Conservation (phyloP, 345 rosid species). For the Arabidopsis suecica region DNA sequence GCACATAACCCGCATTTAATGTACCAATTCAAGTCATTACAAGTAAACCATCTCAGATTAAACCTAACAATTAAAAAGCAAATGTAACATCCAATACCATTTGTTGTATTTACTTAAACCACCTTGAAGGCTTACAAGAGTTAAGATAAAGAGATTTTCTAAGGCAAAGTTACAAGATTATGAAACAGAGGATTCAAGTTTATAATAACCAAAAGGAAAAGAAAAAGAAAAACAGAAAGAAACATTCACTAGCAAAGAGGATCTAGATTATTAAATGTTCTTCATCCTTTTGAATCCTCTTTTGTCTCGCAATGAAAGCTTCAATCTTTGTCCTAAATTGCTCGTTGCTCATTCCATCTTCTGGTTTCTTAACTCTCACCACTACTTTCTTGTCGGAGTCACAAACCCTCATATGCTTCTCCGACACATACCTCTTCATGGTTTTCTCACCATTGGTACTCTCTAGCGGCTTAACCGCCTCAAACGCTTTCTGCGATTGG, state of each 20-base stretch:
- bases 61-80: not conserved
- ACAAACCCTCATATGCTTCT: slow-evolving; percentile 47
- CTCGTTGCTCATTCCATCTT: slow-evolving; percentile 75
- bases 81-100: slow-evolving; percentile 12
- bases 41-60: not conserved
- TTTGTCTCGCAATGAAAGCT: slow-evolving; percentile 82
- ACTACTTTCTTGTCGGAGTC: slow-evolving; percentile 37
- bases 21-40: not conserved
- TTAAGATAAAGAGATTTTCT: not conserved
- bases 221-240: not conserved
- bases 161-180: slow-evolving; percentile 28
- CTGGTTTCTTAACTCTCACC: slow-evolving; percentile 46
- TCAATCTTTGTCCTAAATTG: slow-evolving; percentile 70
- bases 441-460: slow-evolving; percentile 23
- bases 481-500: slow-evolving; percentile 58
- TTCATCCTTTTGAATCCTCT: slow-evolving; percentile 70
- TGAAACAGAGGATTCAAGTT: slow-evolving; percentile 24
- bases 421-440: slow-evolving; percentile 59
- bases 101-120: slow-evolving; percentile 22
- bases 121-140: slow-evolving; percentile 23
- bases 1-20: not conserved
- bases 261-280: slow-evolving; percentile 48
- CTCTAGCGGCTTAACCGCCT: slow-evolving; percentile 33
- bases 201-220: slow-evolving; percentile 7
- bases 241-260: slow-evolving; percentile 13